Percentiles rank a stretch among this genome's conserved stretches.
Evolutionary conservation across 352 stramenopile genomes (phyloP).

Genomic region (Pythium aquatile): DNA sequence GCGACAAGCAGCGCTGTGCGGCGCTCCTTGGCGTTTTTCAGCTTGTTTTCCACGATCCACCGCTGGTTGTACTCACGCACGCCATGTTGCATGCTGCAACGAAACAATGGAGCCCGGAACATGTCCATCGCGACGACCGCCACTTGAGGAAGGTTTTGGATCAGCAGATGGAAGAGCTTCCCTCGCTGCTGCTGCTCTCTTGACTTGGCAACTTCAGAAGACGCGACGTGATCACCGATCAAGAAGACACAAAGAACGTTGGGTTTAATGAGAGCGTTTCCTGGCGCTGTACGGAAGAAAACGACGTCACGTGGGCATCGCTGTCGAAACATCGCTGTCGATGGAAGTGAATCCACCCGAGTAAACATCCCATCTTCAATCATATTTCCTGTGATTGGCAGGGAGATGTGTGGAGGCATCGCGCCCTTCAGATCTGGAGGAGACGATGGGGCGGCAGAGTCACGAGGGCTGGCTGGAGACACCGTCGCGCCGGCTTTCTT

Average conservation of each 20-base stretch:
- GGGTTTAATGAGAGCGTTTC: constrained; percentile 54
- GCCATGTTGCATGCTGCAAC: constrained; percentile 49
- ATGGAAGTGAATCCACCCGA: constrained; percentile 45
- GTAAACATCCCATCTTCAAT: constrained; percentile 43
- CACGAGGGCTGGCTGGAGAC: constrained; percentile 1
- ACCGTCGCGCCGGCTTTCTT: constrained; percentile 15
- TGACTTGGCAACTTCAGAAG: constrained; percentile 44
- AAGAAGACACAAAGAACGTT: constrained; percentile 64
- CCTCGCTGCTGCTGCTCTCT: constrained; percentile 54
- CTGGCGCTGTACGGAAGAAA: constrained; percentile 66
- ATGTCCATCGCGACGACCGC: constrained; percentile 70
- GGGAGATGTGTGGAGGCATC: not conserved
- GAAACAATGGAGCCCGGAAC: constrained; percentile 68
- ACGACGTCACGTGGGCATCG: constrained; percentile 63
- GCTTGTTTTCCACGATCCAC: constrained; percentile 53
- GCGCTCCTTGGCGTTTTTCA: constrained; percentile 44
- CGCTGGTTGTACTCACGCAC: constrained; percentile 64
- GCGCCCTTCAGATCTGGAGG: not conserved
- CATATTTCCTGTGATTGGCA: constrained; percentile 18
- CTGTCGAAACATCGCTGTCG: constrained; percentile 50
- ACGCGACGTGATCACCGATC: constrained; percentile 54
- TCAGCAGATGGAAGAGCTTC: constrained; percentile 76
- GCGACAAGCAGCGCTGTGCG: constrained; percentile 43
- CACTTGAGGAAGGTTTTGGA: constrained; percentile 57
- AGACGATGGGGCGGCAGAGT: not conserved